Base-by-base conservation (phyloP, 805 yeast species). In the Schwanniomyces occidentalis region DNA sequence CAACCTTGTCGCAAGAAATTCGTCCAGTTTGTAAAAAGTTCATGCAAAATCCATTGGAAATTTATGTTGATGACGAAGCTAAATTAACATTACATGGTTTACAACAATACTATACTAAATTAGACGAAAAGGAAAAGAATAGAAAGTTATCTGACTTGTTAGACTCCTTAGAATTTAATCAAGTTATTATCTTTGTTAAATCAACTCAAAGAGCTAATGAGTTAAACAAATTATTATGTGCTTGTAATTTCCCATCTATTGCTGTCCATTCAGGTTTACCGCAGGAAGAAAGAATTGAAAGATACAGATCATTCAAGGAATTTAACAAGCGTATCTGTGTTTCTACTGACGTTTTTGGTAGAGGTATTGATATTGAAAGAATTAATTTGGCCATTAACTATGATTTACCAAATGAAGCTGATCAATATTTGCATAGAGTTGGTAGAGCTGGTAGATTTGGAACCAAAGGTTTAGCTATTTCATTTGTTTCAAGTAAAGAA, bases 391-490 rank as follows among this genome's bases (percentile, higher is more conserved):
- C 99, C 44, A 89, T 91, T 75, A 93, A 91, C 76, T 91, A 91
- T 69, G 99, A 91, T 69, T 73, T 91, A 74, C 96, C 99, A 52
- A 74, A 68, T 48, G 97, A 90, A 72, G 96, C 98, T 46, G 98
- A 91, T 68, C 97, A 93, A 69, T 91, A 93, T 70, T 79, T 91
- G 63, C 99, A 91, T 75, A 88, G 99, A 75, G 99, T 91, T 45
- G 99, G 99, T 61, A 89, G 99, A 80, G 99, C 99, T 51, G 99
- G 99, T 71, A 90, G 99, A 78, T 91, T 91, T 56, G 99, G 99
- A 75, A 91, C 99, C 61, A 91, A 91, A 74, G 99, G 99, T 73
- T 80, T 93, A 54, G 95, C 97, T 35, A 77, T 93, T 40, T 87
- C 96, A 26, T 86, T 91, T 48, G 93, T 93, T 36, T 75, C 93